Percentiles rank a stretch among this genome's conserved stretches.
Evolutionary conservation across 352 stramenopile genomes (phyloP).

Genomic region (Thalassiosira livingstoniorum): DNA sequence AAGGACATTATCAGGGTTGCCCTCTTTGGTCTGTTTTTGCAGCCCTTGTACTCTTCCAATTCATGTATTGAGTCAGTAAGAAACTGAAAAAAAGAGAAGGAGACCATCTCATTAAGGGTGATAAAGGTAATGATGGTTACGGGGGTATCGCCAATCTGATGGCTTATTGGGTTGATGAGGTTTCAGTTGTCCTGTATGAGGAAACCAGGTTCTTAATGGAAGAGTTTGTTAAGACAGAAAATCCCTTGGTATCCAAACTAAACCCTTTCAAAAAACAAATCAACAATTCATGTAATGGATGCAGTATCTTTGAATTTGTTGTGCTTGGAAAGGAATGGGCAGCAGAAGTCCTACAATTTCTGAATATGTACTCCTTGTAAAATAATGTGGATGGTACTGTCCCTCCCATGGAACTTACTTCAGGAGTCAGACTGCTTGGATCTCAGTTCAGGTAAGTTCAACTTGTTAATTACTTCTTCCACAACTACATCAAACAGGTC

Average conservation of each 20-base stretch:
- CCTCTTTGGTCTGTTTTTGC: not conserved
- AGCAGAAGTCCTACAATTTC: no score
- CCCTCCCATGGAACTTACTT: not conserved
- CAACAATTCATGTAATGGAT: not conserved
- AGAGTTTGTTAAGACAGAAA: not conserved
- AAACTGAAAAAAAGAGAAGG: not conserved
- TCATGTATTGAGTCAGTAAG: no score
- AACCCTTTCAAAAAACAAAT: not conserved
- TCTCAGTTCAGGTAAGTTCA: not conserved
- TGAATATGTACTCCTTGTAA: no score
- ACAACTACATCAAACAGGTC: not conserved
- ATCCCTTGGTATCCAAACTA: not conserved
- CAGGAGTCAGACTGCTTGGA: not conserved
- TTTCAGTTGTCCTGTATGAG: not conserved
- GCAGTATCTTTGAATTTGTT: no score
- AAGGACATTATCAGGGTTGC: constrained; percentile 1
- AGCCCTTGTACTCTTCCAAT: not conserved
- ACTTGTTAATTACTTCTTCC: not conserved
- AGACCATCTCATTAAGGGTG: not conserved
- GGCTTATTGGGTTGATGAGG: no score
- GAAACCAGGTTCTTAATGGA: not conserved
- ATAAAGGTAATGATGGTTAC: not conserved
- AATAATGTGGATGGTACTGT: no score
- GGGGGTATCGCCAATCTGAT: not conserved
- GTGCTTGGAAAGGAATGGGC: no score